These are phyloP conservation scores for Lepidopterella palustris DNA, from an alignment of 495 filamentous ascomycete genomes.

Conservation along the genomic window DNA sequence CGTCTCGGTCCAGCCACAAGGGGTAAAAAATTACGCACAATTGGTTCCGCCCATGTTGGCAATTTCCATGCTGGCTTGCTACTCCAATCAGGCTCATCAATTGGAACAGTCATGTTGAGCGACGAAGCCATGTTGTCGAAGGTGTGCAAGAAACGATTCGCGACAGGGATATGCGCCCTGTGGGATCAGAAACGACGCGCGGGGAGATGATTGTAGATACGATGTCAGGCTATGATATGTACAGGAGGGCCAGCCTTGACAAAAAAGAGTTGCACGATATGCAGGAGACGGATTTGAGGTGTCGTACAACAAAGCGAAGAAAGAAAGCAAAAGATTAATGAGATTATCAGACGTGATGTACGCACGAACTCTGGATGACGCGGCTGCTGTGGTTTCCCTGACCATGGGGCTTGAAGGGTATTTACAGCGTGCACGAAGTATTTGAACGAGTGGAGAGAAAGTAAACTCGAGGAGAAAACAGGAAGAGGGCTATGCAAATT, in stretches of 20 bases:
- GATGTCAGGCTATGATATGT: background rate
- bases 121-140: conserved; percentile 1
- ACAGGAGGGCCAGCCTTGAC: background rate
- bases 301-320: background rate
- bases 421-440: too few relatives aligned
- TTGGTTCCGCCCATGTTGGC: conserved; percentile 52
- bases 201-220: background rate
- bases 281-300: background rate
- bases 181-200: background rate
- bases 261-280: background rate
- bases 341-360: background rate
- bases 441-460: too few relatives aligned
- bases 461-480: too few relatives aligned
- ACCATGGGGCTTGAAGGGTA: too few relatives aligned
- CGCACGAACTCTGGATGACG: too few relatives aligned
- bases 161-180: background rate
- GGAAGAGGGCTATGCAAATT: too few relatives aligned
- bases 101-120: conserved; percentile 7
- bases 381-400: too few relatives aligned
- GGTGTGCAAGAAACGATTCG: background rate
- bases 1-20: background rate
- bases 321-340: background rate
- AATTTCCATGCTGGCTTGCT: conserved; percentile 44
- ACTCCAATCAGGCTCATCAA: conserved; percentile 31
- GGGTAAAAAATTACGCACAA: conserved; percentile 39